Base-by-base conservation (phyloP, 345 rosid species). In the Nasturtium officinale region DNA sequence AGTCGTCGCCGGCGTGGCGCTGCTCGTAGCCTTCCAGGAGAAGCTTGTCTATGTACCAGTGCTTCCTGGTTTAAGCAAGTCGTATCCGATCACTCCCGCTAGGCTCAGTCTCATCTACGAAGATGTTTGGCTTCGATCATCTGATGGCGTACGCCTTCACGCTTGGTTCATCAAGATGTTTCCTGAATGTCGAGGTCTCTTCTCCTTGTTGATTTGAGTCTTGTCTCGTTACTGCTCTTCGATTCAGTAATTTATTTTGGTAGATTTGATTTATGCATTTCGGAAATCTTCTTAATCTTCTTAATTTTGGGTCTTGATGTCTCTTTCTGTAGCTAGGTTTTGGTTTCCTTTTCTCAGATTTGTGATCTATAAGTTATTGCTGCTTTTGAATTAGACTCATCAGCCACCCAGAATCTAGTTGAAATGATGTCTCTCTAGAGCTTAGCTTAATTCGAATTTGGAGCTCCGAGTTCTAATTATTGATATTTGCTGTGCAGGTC, bases 1-100 rank as follows among this genome's bases (percentile, higher is more conserved):
- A 75, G 90, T 87, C 77, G 82, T 91, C 58, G 96, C 89, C 3
- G 99, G 96, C 12, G 86, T 95, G 87, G 98, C 96, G 52, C 71
- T 95, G 71, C 95, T 95, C 18, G 96, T 95, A 11, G 98, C 89
- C 12, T 91, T 91, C 71, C 99, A 95, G 70, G 99, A 95, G 89
- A 86, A 80, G 79, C 88, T 95, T 5, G 96, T 95, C 20, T 95
- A 95, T 83, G 97, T 95, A 1, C 99, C 99, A 29, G 96, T 95
- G 42, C 83, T 95, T 16, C 99, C 97, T 0, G 99, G 99, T 9
- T 87, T 90, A 76, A 83, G 90, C 78, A 95, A 91, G 80, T 83
- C 96, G 9, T 95, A 91, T 79, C 77, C 90, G 42, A 83, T 95
- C 35, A 87, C 92, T 2, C 99, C 98, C 2, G 67, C 89, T 52